Conservation (phyloP, 768 basidiomycete species). For the Goffeauzyma gilvescens region DNA sequence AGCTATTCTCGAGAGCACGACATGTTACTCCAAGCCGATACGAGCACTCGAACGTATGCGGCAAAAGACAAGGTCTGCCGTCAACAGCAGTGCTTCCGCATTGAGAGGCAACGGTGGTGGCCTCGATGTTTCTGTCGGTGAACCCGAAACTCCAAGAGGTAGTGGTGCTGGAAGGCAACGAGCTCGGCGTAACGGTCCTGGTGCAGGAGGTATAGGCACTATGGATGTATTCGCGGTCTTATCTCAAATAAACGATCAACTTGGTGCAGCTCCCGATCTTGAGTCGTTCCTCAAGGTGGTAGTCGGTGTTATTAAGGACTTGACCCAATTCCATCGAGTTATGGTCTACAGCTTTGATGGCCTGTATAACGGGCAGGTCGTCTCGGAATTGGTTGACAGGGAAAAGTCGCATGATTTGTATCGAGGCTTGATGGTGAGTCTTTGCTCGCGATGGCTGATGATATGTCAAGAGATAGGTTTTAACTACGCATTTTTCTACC, state of each 20-base stretch:
- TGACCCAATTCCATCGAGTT: constrained; percentile 64
- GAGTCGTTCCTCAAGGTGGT: constrained; percentile 52
- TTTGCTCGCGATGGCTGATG: background rate
- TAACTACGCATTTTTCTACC: constrained; percentile 8
- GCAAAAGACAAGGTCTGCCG: constrained; percentile 33
- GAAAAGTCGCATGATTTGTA: constrained; percentile 52
- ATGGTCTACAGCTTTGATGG: constrained; percentile 70
- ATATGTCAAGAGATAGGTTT: background rate
- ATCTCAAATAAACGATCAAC: constrained; percentile 62
- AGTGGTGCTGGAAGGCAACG: constrained; percentile 3
- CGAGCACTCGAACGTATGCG: constrained; percentile 52
- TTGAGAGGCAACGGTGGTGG: background rate
- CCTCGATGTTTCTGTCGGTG: too few species aligned
- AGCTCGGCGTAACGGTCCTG: constrained; percentile 12
- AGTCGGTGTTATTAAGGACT: constrained; percentile 54
- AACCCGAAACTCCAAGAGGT: background rate
- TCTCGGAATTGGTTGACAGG: constrained; percentile 66
- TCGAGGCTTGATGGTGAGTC: constrained; percentile 34
- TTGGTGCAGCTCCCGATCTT: constrained; percentile 46
- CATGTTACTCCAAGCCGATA: constrained; percentile 47
- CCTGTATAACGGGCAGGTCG: constrained; percentile 55
- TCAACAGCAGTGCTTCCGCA: constrained; percentile 1
- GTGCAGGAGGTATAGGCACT: constrained; percentile 35
- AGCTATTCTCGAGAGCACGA: constrained; percentile 54
- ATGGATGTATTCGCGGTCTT: constrained; percentile 67